Evolutionary conservation across 345 rosid species (phyloP).

Genomic region (Barbarea vulgaris): DNA sequence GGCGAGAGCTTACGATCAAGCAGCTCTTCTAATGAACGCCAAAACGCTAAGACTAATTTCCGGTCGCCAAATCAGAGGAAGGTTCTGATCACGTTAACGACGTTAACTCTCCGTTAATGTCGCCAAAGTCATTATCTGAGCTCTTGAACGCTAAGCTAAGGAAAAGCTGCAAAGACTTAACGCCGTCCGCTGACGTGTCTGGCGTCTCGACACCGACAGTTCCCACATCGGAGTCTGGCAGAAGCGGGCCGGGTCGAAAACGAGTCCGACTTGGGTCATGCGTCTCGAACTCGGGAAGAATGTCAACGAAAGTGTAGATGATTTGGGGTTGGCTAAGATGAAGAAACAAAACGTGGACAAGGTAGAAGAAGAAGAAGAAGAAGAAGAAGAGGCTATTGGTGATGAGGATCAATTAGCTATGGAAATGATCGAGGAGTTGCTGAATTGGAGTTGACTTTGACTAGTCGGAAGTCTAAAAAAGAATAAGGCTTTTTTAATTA

Average conservation of each 20-base stretch:
- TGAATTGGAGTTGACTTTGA: conserved; percentile 51
- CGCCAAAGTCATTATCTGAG: conserved; percentile 55
- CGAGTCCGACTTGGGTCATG: conserved; percentile 70
- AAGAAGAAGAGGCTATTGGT: conserved; percentile 31
- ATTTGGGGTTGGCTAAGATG: background rate
- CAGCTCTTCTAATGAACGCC: conserved; percentile 69
- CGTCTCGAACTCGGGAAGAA: conserved; percentile 57
- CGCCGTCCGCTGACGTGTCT: conserved; percentile 69
- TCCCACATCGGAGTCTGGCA: conserved; percentile 81
- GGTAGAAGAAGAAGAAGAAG: background rate
- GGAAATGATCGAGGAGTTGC: conserved; percentile 79
- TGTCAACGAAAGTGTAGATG: conserved; percentile 21
- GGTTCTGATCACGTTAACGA: conserved; percentile 19
- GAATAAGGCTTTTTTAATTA: background rate
- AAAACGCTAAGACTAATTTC: conserved; percentile 73
- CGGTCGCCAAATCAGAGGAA: conserved; percentile 26
- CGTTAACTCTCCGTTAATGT: conserved; percentile 36
- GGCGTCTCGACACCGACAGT: conserved; percentile 69
- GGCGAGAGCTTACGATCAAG: conserved; percentile 72
- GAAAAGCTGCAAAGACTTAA: conserved; percentile 56
- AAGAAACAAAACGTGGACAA: conserved; percentile 28
- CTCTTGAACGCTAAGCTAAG: conserved; percentile 57
- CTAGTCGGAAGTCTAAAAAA: background rate
- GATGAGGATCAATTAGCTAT: conserved; percentile 47
- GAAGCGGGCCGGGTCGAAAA: conserved; percentile 60